Percentiles rank a stretch among this genome's conserved stretches.
Conservation (phyloP, 75 land plant genomes). For the Selaginella moellendorffii region DNA sequence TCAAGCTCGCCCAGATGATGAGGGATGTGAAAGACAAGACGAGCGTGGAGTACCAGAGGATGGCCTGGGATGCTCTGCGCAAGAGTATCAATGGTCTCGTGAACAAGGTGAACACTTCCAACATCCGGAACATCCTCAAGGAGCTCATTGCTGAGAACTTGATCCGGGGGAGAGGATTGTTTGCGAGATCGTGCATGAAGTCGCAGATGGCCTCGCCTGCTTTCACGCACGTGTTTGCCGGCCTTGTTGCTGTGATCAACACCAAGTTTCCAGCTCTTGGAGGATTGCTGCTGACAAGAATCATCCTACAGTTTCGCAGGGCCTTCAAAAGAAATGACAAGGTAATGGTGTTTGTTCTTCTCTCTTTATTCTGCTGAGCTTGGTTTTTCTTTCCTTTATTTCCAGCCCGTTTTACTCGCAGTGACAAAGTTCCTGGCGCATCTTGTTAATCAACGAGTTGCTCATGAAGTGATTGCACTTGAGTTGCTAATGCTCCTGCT, state of each 20-base stretch:
- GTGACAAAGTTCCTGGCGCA: constrained; percentile 88
- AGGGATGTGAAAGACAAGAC: constrained; percentile 58
- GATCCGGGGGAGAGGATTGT: constrained; percentile 61
- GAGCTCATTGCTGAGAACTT: constrained; percentile 76
- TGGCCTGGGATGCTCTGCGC: constrained; percentile 82
- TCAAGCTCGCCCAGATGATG: too few relatives aligned
- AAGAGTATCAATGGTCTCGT: constrained; percentile 91
- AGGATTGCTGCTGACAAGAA: constrained; percentile 55
- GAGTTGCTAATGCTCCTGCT: constrained; percentile 55
- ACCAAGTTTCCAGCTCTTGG: constrained; percentile 86
- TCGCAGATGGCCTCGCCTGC: constrained; percentile 83
- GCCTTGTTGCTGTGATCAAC: constrained; percentile 72
- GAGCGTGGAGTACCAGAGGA: constrained; percentile 52
- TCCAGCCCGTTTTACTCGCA: constrained; percentile 61
- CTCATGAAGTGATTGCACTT: constrained; percentile 66
- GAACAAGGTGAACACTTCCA: constrained; percentile 83
- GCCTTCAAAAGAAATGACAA: constrained; percentile 82
- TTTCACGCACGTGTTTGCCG: constrained; percentile 80
- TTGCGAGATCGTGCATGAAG: constrained; percentile 79
- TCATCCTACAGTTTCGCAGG: constrained; percentile 62
- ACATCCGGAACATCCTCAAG: constrained; percentile 74
- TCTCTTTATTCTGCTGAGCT: not conserved
- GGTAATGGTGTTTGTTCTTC: constrained; percentile 15
- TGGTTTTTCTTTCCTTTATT: not conserved
- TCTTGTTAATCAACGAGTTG: constrained; percentile 83